A percentile compares a stretch with the other conserved stretches of the same genome.
Conservation (phyloP, 306 rosid genomes). For the Dalbergia cochinchinensis region DNA sequence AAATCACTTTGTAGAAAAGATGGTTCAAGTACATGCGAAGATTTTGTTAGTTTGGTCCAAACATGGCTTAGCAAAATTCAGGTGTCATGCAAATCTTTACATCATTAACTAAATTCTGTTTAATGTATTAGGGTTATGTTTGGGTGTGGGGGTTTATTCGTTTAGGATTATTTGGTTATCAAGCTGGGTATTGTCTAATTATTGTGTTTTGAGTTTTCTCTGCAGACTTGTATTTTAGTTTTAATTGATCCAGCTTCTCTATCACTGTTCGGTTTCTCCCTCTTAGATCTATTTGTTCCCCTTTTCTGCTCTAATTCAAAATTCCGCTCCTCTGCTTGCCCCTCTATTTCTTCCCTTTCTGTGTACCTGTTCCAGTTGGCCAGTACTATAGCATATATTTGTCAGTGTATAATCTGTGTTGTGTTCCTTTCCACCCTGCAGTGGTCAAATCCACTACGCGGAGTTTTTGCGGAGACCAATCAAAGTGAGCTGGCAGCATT, state of each 20-base stretch:
- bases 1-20: conserved; percentile 67
- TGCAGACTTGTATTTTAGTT: not conserved
- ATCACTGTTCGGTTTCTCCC: not conserved
- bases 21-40: conserved; percentile 72
- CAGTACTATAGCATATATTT: conserved; percentile 32
- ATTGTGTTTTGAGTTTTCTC: conserved; percentile 7
- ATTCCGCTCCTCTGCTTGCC: not conserved
- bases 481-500: conserved; percentile 89
- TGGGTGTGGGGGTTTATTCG: not conserved
- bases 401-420: not conserved
- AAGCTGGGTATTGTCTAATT: not conserved
- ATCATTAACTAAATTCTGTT: not conserved
- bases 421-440: conserved; percentile 50
- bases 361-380: not conserved
- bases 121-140: no score
- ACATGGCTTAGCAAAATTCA: conserved; percentile 75
- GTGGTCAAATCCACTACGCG: conserved; percentile 63
- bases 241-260: conserved; percentile 21
- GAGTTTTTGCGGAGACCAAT: conserved; percentile 78
- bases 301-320: not conserved
- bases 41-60: conserved; percentile 75
- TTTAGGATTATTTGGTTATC: not conserved
- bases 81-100: conserved; percentile 52
- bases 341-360: conserved; percentile 8
- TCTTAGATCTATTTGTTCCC: not conserved